Evolutionary conservation across 2,329 filamentous ascomycete genomes (phyloP), one percentile per base, ranked within the genome.

Genomic region (Exophiala sideris): DNA sequence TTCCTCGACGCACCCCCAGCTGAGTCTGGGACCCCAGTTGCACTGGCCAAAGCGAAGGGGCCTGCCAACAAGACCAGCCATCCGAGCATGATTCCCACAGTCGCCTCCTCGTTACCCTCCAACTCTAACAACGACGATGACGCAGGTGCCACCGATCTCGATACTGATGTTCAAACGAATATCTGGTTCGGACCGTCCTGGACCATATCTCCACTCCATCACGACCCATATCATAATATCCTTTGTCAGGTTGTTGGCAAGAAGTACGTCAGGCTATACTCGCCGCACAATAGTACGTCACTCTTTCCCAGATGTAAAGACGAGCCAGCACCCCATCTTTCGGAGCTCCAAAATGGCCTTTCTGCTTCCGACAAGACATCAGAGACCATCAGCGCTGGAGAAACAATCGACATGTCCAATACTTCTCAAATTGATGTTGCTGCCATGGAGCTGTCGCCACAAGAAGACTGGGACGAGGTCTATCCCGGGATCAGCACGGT

Each of bases 181-280:
- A 91, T 89, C 6, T 99, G 94, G 94, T 87, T 97, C 59, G 94
- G 94, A 0, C 94, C 94, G 0, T 77, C 84, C 0, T 85, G 84
- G 46, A 97, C 94, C 0, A 91, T 96, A 59, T 96, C 91, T 1
- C 94, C 94, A 1, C 76, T 97, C 1, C 94, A 99, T 70, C 95
- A 90, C 1, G 94, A 97, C 66, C 89, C 88, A 1, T 95, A 96
- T 68, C 89, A 96, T 67, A 97, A 97, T 66, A 82, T 97, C 45
- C 81, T 97, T 3, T 86, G 86, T 20, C 94, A 97, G 70, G 88
- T 95, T 0, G 88, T 95, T 0, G 94, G 94, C 0, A 78, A 81
- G 53, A 99, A 99, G 71, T 99, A 97, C 69, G 75, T 97, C n/a
- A 81, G 94, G 1, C 76, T 97, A 1, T 97, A 96, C 68, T 78